phyloP scores from a whole-genome alignment of 345 rosid genomes.

The Turritis glabra region DNA sequence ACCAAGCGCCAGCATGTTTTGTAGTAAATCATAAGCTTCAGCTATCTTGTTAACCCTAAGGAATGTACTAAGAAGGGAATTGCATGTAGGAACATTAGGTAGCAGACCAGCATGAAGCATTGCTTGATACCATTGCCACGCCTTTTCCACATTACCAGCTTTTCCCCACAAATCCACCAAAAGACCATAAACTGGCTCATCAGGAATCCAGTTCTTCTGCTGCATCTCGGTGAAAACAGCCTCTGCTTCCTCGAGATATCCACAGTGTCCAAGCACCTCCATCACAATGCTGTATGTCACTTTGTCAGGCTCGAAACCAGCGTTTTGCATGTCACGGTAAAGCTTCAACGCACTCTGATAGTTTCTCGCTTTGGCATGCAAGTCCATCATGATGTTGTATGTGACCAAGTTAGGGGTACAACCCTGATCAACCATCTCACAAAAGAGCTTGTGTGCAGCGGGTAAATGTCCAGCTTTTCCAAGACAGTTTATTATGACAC shows the following conservation, averaged over 20 bases:
- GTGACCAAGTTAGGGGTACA: constrained; percentile 86
- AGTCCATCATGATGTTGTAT: constrained; percentile 80
- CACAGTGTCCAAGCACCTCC: constrained; percentile 97
- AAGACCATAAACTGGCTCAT: constrained; percentile 92
- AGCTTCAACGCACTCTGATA: constrained; percentile 72
- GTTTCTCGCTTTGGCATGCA: constrained; percentile 93
- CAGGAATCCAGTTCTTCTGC: constrained; percentile 79
- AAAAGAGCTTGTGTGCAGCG: constrained; percentile 74
- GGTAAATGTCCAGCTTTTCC: constrained; percentile 90
- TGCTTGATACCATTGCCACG: constrained; percentile 79
- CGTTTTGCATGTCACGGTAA: constrained; percentile 76
- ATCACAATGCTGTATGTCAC: constrained; percentile 90
- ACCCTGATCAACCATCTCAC: constrained; percentile 86
- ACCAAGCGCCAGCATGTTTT: constrained; percentile 70
- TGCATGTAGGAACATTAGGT: constrained; percentile 96
- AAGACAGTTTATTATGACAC: constrained; percentile 94
- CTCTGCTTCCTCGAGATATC: constrained; percentile 86
- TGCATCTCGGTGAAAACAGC: constrained; percentile 78
- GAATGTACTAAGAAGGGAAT: constrained; percentile 90
- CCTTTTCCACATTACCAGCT: constrained; percentile 80
- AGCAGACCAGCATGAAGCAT: constrained; percentile 77
- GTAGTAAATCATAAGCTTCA: constrained; percentile 77
- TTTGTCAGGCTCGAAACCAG: constrained; percentile 89
- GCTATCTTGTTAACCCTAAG: constrained; percentile 63
- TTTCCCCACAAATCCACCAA: constrained; percentile 95